Percentiles rank a stretch among this genome's conserved stretches.
Evolutionary conservation across 73 alveolate genomes (phyloP).

Genomic region (Paramecium sexaurelia): DNA sequence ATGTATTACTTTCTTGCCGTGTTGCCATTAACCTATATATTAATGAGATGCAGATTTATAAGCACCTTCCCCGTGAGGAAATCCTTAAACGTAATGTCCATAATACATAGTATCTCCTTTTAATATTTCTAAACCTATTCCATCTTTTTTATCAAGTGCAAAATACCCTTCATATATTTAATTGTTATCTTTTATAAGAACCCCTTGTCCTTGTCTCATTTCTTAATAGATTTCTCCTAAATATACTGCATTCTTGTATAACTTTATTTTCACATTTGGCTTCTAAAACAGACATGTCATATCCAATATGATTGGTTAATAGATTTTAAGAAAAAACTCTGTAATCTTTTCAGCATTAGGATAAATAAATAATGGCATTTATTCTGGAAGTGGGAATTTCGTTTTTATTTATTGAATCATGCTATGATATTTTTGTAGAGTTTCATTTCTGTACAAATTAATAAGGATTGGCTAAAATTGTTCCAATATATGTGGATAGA

Average conservation of each 20-base stretch:
- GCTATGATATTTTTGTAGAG: background rate
- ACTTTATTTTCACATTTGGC: constrained; percentile 42
- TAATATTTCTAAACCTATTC: constrained; percentile 77
- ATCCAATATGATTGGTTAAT: background rate
- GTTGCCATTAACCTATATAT: constrained; percentile 79
- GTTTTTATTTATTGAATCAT: constrained; percentile 23
- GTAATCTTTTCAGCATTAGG: background rate
- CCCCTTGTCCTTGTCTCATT: constrained; percentile 43
- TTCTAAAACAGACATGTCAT: background rate
- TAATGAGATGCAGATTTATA: constrained; percentile 61
- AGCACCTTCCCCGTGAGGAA: constrained; percentile 76
- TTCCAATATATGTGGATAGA: background rate
- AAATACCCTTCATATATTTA: constrained; percentile 61
- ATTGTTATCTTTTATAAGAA: background rate
- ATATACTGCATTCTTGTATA: constrained; percentile 14
- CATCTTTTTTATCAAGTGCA: constrained; percentile 65
- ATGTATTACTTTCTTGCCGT: constrained; percentile 60
- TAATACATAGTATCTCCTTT: constrained; percentile 74
- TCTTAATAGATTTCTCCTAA: constrained; percentile 7
- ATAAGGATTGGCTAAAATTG: background rate
- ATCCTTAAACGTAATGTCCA: constrained; percentile 79
- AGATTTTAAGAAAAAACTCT: background rate
- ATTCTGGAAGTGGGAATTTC: background rate
- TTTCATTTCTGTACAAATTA: background rate
- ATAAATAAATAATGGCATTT: background rate